Evolutionary conservation across 306 rosid species (phyloP).

Genomic region (Lathyrus oleraceus): DNA sequence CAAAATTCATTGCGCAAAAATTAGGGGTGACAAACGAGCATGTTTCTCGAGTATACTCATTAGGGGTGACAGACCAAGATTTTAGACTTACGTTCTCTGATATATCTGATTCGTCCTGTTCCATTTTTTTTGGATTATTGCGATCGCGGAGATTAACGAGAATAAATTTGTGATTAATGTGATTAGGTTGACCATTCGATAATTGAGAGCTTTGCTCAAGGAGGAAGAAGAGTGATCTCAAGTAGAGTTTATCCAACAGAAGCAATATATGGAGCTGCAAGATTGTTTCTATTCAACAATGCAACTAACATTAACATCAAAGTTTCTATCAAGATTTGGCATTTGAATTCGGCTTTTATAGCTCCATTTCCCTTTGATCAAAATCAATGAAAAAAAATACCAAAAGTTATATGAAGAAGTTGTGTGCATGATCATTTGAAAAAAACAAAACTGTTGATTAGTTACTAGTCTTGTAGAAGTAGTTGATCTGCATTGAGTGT

Average conservation of each 20-base stretch:
- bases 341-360: constrained; percentile 64
- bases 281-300: constrained; percentile 74
- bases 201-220: constrained; percentile 76
- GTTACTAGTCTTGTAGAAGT: too few relatives aligned
- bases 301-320: constrained; percentile 58
- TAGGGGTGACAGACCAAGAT: too few relatives aligned
- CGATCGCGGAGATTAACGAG: too few relatives aligned
- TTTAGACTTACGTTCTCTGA: too few relatives aligned
- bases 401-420: too few relatives aligned
- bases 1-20: neutral
- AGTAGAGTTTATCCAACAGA: constrained; percentile 69
- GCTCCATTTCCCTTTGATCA: constrained; percentile 55
- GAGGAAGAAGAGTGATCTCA: constrained; percentile 69
- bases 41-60: too few relatives aligned
- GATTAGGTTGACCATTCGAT: constrained; percentile 78
- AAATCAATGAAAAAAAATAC: neutral
- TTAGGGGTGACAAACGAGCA: too few relatives aligned
- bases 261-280: constrained; percentile 77
- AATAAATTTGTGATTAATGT: neutral
- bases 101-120: too few relatives aligned
- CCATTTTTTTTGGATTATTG: too few relatives aligned
- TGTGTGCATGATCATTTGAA: too few relatives aligned
- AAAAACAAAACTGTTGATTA: too few relatives aligned
- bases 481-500: too few relatives aligned
- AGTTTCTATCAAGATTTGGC: constrained; percentile 62